Evolutionary conservation across 2,329 filamentous ascomycete genomes (phyloP), one percentile per base, ranked within the genome.

Genomic region (Mycocentrospora acerina): DNA sequence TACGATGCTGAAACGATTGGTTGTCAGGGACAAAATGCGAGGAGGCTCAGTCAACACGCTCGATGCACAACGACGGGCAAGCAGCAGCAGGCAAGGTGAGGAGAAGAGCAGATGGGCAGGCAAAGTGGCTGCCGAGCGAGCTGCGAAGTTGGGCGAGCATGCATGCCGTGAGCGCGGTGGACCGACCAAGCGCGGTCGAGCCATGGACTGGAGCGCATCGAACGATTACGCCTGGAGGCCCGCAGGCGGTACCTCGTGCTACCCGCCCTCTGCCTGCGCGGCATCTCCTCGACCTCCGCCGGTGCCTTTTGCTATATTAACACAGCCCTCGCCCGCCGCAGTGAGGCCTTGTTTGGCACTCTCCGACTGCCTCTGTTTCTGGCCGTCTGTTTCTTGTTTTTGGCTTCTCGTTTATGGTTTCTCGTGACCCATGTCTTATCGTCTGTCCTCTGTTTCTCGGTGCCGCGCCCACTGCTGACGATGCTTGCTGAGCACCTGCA

Each of bases 1-100:
- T 64, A 61, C 57, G 48, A 48, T 55, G 59, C 53, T 66, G 64
- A 66, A 66, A 66, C 64, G 62, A 64, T 66, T 66, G 62, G 62
- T 44, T 55, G 62, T 62, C 57, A 64, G 56, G 57, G 52, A 55
- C 46, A 57, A 53, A 64, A 60, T 53, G 44, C 53, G 52, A 41
- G 51, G 55, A 44, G 41, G 45, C 40, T 53, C 50, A n/a, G n/a
- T n/a, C n/a, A 35, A 40, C 29, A 40, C 29, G 28, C 31, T 25
- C 37, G 37, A 38, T 42, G 47, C 36, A 32, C 31, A 22, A 13
- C 41, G 32, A 30, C 16, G 32, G 31, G 24, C 32, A 46, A 37
- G 37, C 38, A 40, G 36, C 29, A 27, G 22, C 30, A 30, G 26
- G 32, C 31, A 38, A 29, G 40, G 33, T 34, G 39, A 37, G 39